Base-by-base conservation (phyloP, 495 filamentous ascomycete species). In the Daldinia vernicosa region DNA sequence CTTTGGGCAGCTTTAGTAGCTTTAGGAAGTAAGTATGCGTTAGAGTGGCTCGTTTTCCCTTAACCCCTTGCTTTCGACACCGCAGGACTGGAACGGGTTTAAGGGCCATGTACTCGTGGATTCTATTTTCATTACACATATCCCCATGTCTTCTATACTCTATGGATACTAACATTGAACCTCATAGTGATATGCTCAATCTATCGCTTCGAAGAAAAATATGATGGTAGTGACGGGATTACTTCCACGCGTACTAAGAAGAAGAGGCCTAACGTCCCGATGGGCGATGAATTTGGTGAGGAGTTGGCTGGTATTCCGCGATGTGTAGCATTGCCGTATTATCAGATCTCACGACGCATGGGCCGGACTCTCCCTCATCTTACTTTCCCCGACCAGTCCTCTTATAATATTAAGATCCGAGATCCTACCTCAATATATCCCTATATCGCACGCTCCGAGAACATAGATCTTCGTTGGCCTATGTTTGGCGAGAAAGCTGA, bases 391-490 rank as follows among this genome's bases (percentile, higher is more conserved):
- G 84, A 86, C 66, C 82, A 85, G 60, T 80, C 81, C 1, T 84
- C 83, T 22, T 84, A 83, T 71, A 85, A 86, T 74, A 81, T 83
- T 75, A 85, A 84, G 75, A 74, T 86, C 60, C 74, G 76, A 52
- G 82, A 85, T 58, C 76, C 80, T 1, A 84, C 77, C 7, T 81
- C 80, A 9, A 80, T 75, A 3, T 81, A 81, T 64, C 84, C 84
- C 26, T 86, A 86, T 47, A 64, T 83, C 11, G 82, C 79, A 4
- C 70, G 82, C 11, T 81, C 81, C 43, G 82, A 85, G 52, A 85
- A 86, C 60, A 86, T 82, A 79, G 84, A 85, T 33, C 77, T 84
- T 47, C 77, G 83, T n/a, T 86, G 84, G 84, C 80, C 83, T 7
- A 74, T 85, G 35, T 86, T 86, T 58, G 79, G 83, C 47, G 82